A percentile compares a stretch with the other conserved stretches of the same genome.
These are phyloP conservation scores for Ogataea haglerorum DNA, from an alignment of 805 yeast genomes.

Conservation along the genomic window DNA sequence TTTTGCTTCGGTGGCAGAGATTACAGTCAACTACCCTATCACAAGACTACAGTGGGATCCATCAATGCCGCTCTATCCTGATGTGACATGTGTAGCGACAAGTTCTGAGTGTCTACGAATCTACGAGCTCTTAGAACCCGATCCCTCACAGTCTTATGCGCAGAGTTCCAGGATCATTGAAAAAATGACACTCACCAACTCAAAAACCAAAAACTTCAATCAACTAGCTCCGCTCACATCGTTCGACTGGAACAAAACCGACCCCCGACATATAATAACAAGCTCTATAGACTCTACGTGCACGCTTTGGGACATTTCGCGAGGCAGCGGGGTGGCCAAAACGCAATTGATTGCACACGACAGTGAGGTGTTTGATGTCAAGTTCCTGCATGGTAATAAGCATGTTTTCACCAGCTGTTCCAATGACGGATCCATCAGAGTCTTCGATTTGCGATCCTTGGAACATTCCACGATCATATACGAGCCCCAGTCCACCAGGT, in stretches of 20 bases:
- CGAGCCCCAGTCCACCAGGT: conserved; percentile 52
- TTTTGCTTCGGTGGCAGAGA: conserved; percentile 48
- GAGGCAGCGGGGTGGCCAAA: conserved; percentile 62
- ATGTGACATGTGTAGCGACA: conserved; percentile 53
- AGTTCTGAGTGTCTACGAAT: conserved; percentile 70
- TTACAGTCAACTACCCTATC: conserved; percentile 59
- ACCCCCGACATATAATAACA: conserved; percentile 70
- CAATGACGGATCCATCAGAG: conserved; percentile 90
- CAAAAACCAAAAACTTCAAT: conserved; percentile 43
- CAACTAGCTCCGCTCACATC: conserved; percentile 86
- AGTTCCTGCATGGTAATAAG: conserved; percentile 70
- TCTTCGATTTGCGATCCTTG: conserved; percentile 82
- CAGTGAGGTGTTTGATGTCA: conserved; percentile 89
- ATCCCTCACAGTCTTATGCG: conserved; percentile 4
- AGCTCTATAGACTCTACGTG: conserved; percentile 95
- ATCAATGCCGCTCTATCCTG: conserved; percentile 26
- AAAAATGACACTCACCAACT: conserved; percentile 38
- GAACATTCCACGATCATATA: conserved; percentile 95
- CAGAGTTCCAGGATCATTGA: conserved; percentile 31
- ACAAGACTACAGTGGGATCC: conserved; percentile 78
- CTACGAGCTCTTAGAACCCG: conserved; percentile 28
- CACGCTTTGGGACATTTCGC: conserved; percentile 85
- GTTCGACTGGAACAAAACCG: conserved; percentile 85
- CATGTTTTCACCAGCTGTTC: conserved; percentile 89
- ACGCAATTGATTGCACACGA: conserved; percentile 97